Conservation (phyloP, 2,329 filamentous ascomycete species). For the Colletotrichum lupini region DNA sequence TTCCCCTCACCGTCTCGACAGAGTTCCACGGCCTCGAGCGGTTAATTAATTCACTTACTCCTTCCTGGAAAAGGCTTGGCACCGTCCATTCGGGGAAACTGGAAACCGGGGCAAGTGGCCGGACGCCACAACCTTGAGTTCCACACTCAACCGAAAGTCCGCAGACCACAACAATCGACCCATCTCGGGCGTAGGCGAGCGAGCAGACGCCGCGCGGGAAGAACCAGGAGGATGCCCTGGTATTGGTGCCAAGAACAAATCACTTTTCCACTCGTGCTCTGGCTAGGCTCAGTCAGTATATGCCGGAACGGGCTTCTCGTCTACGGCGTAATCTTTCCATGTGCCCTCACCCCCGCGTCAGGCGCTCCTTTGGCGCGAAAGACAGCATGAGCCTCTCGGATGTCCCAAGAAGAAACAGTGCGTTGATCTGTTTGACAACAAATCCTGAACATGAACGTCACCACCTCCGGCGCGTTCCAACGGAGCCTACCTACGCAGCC, state of each 20-base stretch:
- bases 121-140: conserved; percentile 16
- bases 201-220: conserved; percentile 3
- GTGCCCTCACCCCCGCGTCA: conserved; percentile 12
- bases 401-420: conserved; percentile 1
- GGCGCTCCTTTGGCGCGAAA: conserved; percentile 17
- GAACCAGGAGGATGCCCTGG: conserved; percentile 20
- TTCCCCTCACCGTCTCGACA: conserved; percentile 25
- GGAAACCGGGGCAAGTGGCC: conserved; percentile 24
- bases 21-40: conserved; percentile 19
- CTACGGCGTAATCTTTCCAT: not conserved
- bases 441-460: not conserved
- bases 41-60: conserved; percentile 21
- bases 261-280: not conserved
- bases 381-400: not conserved
- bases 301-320: not conserved
- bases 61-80: conserved; percentile 31
- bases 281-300: conserved; percentile 10
- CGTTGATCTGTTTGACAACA: conserved; percentile 4
- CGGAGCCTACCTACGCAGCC: conserved; percentile 3
- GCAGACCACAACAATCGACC: conserved; percentile 22
- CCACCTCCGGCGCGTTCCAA: not conserved
- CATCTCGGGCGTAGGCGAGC: conserved; percentile 17
- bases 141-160: conserved; percentile 10
- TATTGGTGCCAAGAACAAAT: conserved; percentile 32
- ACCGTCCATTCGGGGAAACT: conserved; percentile 21